Base-by-base conservation (phyloP, 108 stramenopile species). In the Tribonema minus region DNA sequence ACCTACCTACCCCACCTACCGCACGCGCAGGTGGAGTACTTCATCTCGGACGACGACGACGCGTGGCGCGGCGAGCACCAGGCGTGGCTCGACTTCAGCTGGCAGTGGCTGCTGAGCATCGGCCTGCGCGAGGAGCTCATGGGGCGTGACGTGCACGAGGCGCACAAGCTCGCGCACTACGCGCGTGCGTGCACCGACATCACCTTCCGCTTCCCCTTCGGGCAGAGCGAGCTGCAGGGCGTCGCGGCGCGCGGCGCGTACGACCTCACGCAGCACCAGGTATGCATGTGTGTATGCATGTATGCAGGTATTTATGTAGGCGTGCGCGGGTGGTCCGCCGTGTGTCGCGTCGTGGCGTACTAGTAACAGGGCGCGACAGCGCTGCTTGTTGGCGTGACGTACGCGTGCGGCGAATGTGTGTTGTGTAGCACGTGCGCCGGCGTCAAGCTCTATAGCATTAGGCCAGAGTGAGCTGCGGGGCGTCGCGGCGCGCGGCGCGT, bases 161-260 rank as follows among this genome's bases (percentile, higher is more conserved):
- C 90, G 6, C 92, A 94, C 75, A 72, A 85, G 12, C 84, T 98
- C 36, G 97, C 97, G n/a, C 97, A 98, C 86, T 98, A 98, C 86
- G 95, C 97, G 6, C 73, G 85, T 25, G 94, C 95, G 12, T 96
- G 96, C 87, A 98, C 96, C 7, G 97, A 98, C 82, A 89, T 98
- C 58, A 94, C 94, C 4, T 98, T 96, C 79, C 79, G 78, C 60
- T 98, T 95, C 72, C 97, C 97, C 0, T 97, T 97, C 86, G 97
- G 97, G 25, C 88, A 86, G 74, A 90, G 90, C 64, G 97, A 98
- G 81, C 78, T 98, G n/a, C 68, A 70, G 68, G 68, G 98, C n/a
- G 93, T 98, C 82, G 95, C 98, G 9, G 95, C 96, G 6, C 89
- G 98, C 25, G 96, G 96, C 12, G 87, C 93, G 76, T 98, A 89